A percentile compares a stretch with the other conserved stretches of the same genome.
These are phyloP conservation scores for Ogataea henricii DNA, from an alignment of 805 yeast genomes.

Conservation along the genomic window DNA sequence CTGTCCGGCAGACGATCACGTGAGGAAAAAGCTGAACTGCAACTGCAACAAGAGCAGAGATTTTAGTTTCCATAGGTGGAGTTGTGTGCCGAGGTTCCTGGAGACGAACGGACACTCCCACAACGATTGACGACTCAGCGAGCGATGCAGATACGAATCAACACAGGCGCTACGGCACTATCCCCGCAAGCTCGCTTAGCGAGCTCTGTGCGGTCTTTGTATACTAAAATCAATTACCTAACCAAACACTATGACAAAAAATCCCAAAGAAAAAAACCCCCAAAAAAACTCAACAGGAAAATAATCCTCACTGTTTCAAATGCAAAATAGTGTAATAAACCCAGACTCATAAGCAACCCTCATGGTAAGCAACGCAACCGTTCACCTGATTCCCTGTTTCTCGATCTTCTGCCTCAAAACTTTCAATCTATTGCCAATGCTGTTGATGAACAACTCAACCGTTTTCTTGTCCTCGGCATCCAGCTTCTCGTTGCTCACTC, in stretches of 20 bases:
- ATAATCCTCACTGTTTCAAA: no score
- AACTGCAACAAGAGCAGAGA: conserved; percentile 49
- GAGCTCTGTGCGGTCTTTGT: no score
- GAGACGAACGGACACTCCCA: conserved; percentile 12
- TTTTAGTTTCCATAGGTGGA: conserved; percentile 52
- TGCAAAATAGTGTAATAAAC: conserved; percentile 2
- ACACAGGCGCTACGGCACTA: no score
- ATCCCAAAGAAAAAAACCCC: conserved; percentile 14
- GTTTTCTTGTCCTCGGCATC: conserved; percentile 74
- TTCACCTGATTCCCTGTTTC: conserved; percentile 21
- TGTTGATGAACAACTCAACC: conserved; percentile 77
- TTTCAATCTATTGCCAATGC: conserved; percentile 80
- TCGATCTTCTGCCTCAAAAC: conserved; percentile 64
- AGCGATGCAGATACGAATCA: no score
- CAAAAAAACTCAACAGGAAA: not conserved
- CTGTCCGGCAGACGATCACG: conserved; percentile 53
- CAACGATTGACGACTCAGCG: no score
- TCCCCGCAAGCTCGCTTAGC: no score
- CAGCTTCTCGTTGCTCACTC: conserved; percentile 45
- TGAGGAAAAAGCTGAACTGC: conserved; percentile 50
- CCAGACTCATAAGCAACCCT: not conserved
- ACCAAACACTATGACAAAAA: conserved; percentile 5
- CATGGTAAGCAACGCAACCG: conserved; percentile 2
- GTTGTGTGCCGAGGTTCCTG: conserved; percentile 51
- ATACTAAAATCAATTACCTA: conserved; percentile 1